Evolutionary conservation across 2,329 filamentous ascomycete genomes (phyloP).

Genomic region (Beauveria asiatica): DNA sequence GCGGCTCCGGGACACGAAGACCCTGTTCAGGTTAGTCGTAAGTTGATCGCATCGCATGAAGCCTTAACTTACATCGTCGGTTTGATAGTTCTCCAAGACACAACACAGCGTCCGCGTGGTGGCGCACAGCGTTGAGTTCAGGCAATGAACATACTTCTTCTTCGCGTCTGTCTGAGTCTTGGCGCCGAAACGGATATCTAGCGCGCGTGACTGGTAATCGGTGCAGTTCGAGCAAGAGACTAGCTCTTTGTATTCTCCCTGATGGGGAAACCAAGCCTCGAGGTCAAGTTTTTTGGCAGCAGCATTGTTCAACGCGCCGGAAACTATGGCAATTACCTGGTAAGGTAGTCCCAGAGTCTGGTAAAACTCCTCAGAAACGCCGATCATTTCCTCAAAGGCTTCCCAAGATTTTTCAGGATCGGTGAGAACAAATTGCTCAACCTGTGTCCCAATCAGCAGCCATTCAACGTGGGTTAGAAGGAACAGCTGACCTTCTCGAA

Average conservation of each 20-base stretch:
- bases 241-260: conserved; percentile 96
- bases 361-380: conserved; percentile 88
- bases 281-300: conserved; percentile 87
- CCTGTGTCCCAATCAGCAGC: conserved; percentile 20
- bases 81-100: conserved; percentile 95
- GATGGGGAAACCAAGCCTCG: conserved; percentile 93
- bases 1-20: conserved; percentile 69
- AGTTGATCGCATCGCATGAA: background rate
- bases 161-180: conserved; percentile 75
- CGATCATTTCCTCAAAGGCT: conserved; percentile 88
- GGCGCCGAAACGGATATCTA: conserved; percentile 84
- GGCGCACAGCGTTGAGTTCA: conserved; percentile 84
- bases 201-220: conserved; percentile 88
- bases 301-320: conserved; percentile 77
- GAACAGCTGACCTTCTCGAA: conserved; percentile 67
- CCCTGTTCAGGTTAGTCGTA: conserved; percentile 38
- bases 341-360: conserved; percentile 82
- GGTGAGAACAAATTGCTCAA: conserved; percentile 71
- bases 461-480: background rate
- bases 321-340: conserved; percentile 87
- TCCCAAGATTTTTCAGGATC: conserved; percentile 90
- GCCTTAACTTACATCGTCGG: conserved; percentile 55
- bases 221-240: conserved; percentile 98
- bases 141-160: conserved; percentile 90
- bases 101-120: conserved; percentile 92